These are phyloP conservation scores for Pseudogymnoascus sp. DNA, from an alignment of 2,329 filamentous ascomycete genomes.

Conservation along the genomic window DNA sequence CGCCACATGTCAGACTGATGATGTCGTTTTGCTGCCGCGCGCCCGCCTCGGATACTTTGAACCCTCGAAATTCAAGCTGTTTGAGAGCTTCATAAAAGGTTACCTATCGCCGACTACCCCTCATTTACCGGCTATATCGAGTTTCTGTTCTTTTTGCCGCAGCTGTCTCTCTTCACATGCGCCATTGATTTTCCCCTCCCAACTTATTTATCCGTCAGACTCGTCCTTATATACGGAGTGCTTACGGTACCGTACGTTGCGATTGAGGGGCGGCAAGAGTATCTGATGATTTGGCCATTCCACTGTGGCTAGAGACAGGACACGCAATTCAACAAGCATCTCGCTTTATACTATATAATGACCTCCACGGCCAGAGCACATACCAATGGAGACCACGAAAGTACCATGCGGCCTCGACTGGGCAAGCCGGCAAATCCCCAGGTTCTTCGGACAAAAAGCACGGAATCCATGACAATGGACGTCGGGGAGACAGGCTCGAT, in stretches of 20 bases:
- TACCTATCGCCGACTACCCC: neutral
- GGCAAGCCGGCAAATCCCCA: constrained; percentile 23
- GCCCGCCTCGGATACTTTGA: constrained; percentile 1
- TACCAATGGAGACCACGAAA: constrained; percentile 23
- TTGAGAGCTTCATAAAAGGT: neutral
- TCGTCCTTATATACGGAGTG: neutral
- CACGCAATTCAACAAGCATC: neutral
- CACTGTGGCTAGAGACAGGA: constrained; percentile 7
- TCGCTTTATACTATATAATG: neutral
- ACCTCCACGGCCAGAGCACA: neutral
- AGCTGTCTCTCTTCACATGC: neutral
- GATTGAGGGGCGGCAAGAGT: constrained; percentile 2
- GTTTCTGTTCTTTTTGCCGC: neutral
- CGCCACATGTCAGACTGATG: constrained; percentile 2
- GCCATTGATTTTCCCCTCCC: neutral
- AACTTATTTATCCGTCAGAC: neutral
- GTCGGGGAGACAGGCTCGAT: constrained; percentile 18
- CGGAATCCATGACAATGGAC: constrained; percentile 19
- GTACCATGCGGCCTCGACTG: constrained; percentile 16
- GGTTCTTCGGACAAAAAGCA: constrained; percentile 21
- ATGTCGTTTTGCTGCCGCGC: constrained; percentile 3
- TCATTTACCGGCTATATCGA: neutral
- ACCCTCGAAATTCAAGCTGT: neutral
- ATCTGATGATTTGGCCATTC: neutral
- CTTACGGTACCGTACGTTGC: neutral